These are phyloP conservation scores for Backusella australiensis DNA, from an alignment of 192 early-diverging fungal species.

Conservation along the genomic window DNA sequence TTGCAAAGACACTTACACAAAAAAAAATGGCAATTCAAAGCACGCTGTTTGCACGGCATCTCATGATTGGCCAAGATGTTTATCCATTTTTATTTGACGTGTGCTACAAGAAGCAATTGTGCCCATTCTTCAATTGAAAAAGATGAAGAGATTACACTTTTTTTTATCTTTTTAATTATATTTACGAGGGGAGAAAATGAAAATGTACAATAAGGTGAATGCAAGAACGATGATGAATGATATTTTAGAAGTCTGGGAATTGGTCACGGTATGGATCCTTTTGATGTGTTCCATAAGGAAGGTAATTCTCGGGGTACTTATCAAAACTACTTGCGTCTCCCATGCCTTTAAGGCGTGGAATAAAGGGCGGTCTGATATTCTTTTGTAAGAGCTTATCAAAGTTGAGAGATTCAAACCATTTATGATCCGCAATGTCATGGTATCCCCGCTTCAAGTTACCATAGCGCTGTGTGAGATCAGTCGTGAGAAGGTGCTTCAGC, in stretches of 20 bases:
- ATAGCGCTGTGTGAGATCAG: slow-evolving; percentile 75
- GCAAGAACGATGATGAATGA: not conserved
- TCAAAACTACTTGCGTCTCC: slow-evolving; percentile 36
- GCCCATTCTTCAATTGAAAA: not conserved
- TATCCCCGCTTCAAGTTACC: slow-evolving; percentile 81
- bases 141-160: not conserved
- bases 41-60: not conserved
- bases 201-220: not conserved
- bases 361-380: slow-evolving; percentile 60
- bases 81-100: slow-evolving; percentile 1
- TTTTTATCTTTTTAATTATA: not conserved
- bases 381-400: slow-evolving; percentile 5
- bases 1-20: not conserved
- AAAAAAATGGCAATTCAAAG: slow-evolving; percentile 2
- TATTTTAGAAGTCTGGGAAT: slow-evolving; percentile 16
- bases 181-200: not conserved
- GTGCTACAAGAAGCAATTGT: not conserved
- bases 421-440: slow-evolving; percentile 77
- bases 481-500: slow-evolving; percentile 70
- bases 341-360: slow-evolving; percentile 7
- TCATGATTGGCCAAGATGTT: not conserved
- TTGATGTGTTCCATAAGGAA: slow-evolving; percentile 6
- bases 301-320: slow-evolving; percentile 25
- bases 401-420: slow-evolving; percentile 66
- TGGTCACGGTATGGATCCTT: slow-evolving; percentile 11